phyloP scores from a whole-genome alignment of 768 basidiomycete species.

The Hericium rajendrae region DNA sequence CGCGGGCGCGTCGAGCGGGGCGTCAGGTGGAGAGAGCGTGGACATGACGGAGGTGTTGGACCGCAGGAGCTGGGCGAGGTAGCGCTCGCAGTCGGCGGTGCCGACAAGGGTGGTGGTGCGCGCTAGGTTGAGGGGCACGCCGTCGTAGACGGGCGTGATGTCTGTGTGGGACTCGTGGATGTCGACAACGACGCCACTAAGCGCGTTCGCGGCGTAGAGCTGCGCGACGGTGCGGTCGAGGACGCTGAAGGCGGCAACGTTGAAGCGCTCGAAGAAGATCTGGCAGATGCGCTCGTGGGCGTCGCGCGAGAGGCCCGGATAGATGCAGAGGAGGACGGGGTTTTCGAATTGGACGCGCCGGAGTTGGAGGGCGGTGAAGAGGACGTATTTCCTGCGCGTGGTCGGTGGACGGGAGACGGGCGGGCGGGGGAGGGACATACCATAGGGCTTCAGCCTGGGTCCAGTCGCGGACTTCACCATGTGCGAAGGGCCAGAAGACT shows the following conservation, averaged over 20 bases:
- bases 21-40: conserved; percentile 44
- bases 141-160: conserved; percentile 70
- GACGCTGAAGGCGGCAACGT: conserved; percentile 73
- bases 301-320: conserved; percentile 51
- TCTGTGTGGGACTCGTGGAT: conserved; percentile 70
- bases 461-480: conserved; percentile 69
- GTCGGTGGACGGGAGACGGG: not conserved
- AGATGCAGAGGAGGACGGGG: conserved; percentile 68
- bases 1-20: not conserved
- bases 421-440: conserved; percentile 32
- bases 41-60: conserved; percentile 57
- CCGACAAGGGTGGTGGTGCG: conserved; percentile 56
- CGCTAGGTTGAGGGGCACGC: conserved; percentile 46
- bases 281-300: conserved; percentile 69
- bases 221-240: conserved; percentile 80
- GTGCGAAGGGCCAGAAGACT: conserved; percentile 76
- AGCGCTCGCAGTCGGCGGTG: conserved; percentile 59
- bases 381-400: conserved; percentile 64
- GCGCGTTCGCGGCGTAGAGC: conserved; percentile 64
- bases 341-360: conserved; percentile 84
- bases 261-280: conserved; percentile 89
- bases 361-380: conserved; percentile 66
- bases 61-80: conserved; percentile 65
- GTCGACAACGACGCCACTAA: conserved; percentile 74
- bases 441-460: conserved; percentile 83